A percentile compares a stretch with the other conserved stretches of the same genome.
Evolutionary conservation across 352 stramenopile genomes (phyloP).

Genomic region (Phytophthora macrochlamydospora): DNA sequence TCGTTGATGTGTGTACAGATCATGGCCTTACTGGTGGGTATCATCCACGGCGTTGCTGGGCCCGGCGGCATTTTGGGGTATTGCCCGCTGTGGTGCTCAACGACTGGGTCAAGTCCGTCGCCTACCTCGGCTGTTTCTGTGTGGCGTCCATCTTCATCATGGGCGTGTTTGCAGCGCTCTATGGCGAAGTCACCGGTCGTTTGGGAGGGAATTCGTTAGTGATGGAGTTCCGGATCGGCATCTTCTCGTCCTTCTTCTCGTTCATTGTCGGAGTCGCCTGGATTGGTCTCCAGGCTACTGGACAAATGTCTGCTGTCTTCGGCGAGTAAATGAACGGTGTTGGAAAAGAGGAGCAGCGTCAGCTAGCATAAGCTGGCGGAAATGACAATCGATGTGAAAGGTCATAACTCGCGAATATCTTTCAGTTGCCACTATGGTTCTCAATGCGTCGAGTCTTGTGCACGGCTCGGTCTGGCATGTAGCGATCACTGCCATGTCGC

Average conservation of each 20-base stretch:
- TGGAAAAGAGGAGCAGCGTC: background rate
- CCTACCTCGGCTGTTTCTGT: slow-evolving; percentile 91
- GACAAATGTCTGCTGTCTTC: slow-evolving; percentile 75
- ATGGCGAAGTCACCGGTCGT: slow-evolving; percentile 74
- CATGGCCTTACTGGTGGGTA: slow-evolving; percentile 80
- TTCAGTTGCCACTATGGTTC: background rate
- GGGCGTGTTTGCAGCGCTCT: slow-evolving; percentile 88
- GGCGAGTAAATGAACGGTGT: slow-evolving; percentile 37
- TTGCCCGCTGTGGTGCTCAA: slow-evolving; percentile 63
- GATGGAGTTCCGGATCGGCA: slow-evolving; percentile 69
- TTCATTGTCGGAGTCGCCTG: slow-evolving; percentile 76
- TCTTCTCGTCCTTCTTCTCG: slow-evolving; percentile 79
- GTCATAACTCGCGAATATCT: slow-evolving; percentile 5
- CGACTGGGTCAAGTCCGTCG: slow-evolving; percentile 62
- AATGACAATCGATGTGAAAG: background rate
- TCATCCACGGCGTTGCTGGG: slow-evolving; percentile 89
- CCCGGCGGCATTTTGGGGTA: slow-evolving; percentile 85
- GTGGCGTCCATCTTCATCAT: slow-evolving; percentile 91
- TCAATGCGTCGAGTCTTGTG: slow-evolving; percentile 6
- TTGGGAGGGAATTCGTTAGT: slow-evolving; percentile 55
- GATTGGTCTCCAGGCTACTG: slow-evolving; percentile 74
- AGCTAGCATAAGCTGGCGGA: too few species aligned
- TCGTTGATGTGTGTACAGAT: slow-evolving; percentile 29
- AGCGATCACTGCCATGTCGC: slow-evolving; percentile 39
- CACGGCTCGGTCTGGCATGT: slow-evolving; percentile 29